phyloP scores from a whole-genome alignment of 352 stramenopile species.

The Saprolegnia diclina region DNA sequence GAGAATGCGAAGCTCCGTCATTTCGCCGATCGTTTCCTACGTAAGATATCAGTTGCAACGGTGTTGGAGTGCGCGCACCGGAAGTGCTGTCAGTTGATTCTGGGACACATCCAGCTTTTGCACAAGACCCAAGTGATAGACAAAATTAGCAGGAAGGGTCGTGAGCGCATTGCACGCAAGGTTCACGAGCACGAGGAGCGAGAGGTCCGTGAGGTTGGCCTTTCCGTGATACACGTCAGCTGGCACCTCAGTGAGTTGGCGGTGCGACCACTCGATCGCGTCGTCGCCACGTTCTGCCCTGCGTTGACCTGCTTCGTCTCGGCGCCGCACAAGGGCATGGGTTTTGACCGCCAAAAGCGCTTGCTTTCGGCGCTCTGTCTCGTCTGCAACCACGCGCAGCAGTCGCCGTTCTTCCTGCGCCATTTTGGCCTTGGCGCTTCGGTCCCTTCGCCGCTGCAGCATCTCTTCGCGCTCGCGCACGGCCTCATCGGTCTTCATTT shows the following conservation, averaged over 20 bases:
- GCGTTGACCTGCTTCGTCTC: slow-evolving; percentile 25
- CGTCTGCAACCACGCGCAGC: slow-evolving; percentile 35
- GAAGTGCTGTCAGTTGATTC: slow-evolving; percentile 45
- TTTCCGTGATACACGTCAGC: slow-evolving; percentile 42
- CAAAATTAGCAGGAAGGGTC: slow-evolving; percentile 40
- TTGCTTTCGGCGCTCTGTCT: slow-evolving; percentile 43
- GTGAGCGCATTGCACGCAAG: slow-evolving; percentile 49
- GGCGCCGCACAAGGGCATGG: slow-evolving; percentile 35
- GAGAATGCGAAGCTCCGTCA: slow-evolving; percentile 41
- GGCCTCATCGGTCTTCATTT: slow-evolving; percentile 51
- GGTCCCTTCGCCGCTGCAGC: slow-evolving; percentile 49
- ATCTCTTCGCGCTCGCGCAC: slow-evolving; percentile 60
- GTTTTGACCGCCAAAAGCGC: slow-evolving; percentile 53
- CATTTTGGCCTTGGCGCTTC: slow-evolving; percentile 53
- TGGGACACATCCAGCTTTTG: slow-evolving; percentile 50
- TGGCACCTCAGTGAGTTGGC: slow-evolving; percentile 39
- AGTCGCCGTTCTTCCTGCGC: slow-evolving; percentile 49
- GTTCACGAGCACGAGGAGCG: slow-evolving; percentile 61
- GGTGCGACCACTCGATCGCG: slow-evolving; percentile 38
- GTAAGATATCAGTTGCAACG: background rate
- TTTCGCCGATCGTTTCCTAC: slow-evolving; percentile 44
- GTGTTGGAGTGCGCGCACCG: slow-evolving; percentile 16
- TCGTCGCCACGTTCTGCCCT: slow-evolving; percentile 55
- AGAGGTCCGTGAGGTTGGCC: slow-evolving; percentile 45
- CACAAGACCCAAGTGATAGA: slow-evolving; percentile 52